Percentiles rank a stretch among this genome's conserved stretches.
phyloP scores from a whole-genome alignment of 1,139 yeast genomes.

The Geotrichum bryndzae region DNA sequence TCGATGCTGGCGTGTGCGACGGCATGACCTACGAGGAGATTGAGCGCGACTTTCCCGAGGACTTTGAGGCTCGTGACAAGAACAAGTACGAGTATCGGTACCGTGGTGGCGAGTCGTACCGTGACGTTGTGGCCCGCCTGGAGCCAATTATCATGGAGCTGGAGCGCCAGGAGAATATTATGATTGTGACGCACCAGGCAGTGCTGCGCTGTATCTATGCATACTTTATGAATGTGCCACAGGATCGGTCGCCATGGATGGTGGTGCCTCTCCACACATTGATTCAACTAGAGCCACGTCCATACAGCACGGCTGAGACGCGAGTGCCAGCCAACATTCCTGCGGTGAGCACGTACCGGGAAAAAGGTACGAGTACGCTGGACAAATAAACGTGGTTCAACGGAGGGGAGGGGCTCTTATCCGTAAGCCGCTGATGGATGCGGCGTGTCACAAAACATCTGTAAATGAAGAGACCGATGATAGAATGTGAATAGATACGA shows the following conservation, averaged over 20 bases:
- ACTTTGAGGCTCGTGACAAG: conserved; percentile 91
- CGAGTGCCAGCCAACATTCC: conserved; percentile 93
- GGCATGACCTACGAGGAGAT: conserved; percentile 89
- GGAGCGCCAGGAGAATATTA: conserved; percentile 91
- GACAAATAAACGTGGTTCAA: not conserved
- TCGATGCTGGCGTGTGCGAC: conserved; percentile 97
- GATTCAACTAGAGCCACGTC: conserved; percentile 88
- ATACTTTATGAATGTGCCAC: conserved; percentile 96
- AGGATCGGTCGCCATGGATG: conserved; percentile 98
- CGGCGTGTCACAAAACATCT: not conserved
- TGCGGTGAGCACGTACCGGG: conserved; percentile 94
- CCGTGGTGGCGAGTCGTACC: conserved; percentile 94
- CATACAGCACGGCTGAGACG: conserved; percentile 82
- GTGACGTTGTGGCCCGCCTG: conserved; percentile 87
- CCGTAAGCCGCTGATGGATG: not conserved
- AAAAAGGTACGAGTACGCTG: conserved; percentile 50
- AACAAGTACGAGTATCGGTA: conserved; percentile 93
- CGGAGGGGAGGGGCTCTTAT: not conserved
- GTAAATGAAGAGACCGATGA: not conserved
- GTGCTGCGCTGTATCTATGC: conserved; percentile 94
- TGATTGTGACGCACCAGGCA: conserved; percentile 96
- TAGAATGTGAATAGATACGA: not conserved
- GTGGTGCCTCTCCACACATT: conserved; percentile 93
- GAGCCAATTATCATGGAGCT: conserved; percentile 98
- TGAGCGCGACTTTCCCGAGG: conserved; percentile 80